phyloP scores from a whole-genome alignment of 139 green algal species.

The Edaphochlamys debaryana region DNA sequence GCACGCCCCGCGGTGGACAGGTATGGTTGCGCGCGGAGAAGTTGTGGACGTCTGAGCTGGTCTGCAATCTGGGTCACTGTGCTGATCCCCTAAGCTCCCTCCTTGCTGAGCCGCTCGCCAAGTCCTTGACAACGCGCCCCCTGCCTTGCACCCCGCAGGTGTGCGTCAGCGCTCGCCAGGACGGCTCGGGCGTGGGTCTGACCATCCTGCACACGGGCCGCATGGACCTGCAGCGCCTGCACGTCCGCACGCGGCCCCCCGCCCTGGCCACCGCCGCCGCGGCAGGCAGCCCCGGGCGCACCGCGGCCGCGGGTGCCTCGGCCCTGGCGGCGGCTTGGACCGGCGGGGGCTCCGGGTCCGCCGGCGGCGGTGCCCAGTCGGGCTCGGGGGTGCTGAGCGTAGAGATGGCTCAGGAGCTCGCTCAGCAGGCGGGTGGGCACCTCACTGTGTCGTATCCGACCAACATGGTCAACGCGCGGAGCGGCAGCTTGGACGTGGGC shows the following conservation, averaged over 20 bases:
- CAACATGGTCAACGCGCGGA: conserved; percentile 51
- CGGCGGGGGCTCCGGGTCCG: not conserved
- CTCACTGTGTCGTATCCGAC: conserved; percentile 42
- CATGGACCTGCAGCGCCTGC: conserved; percentile 31
- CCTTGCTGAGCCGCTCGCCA: no score
- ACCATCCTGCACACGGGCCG: conserved; percentile 48
- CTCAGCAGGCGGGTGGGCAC: conserved; percentile 41
- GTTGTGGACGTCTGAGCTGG: no score
- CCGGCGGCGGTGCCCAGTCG: not conserved
- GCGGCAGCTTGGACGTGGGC: conserved; percentile 45
- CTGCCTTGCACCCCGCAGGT: no score
- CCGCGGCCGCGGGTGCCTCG: not conserved
- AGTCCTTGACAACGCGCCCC: no score
- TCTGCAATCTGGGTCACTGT: no score
- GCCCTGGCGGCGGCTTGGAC: not conserved
- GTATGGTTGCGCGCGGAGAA: conserved; percentile 46
- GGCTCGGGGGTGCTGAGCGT: conserved; percentile 44
- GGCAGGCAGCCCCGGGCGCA: not conserved
- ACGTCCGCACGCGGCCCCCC: conserved; percentile 8
- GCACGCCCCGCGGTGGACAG: conserved; percentile 54
- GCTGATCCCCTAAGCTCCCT: no score
- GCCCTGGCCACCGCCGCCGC: not conserved
- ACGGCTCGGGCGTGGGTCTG: conserved; percentile 44
- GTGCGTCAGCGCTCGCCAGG: conserved; percentile 39
- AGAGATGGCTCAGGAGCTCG: conserved; percentile 43